Percentiles rank a stretch among this genome's conserved stretches.
phyloP scores from a whole-genome alignment of 164 flowering plant species.

The Echeveria elegans region DNA sequence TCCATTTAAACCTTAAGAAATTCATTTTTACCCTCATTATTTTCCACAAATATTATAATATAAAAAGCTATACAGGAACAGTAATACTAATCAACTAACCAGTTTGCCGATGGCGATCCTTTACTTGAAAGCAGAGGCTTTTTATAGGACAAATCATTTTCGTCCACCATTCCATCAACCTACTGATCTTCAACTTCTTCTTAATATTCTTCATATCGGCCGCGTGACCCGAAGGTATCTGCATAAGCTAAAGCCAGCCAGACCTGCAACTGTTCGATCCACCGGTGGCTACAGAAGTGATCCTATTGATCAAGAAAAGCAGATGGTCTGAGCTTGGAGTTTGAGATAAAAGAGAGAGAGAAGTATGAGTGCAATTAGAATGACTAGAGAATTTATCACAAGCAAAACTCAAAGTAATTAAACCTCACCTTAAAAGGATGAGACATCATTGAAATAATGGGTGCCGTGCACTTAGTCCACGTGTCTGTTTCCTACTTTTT shows the following conservation, averaged over 20 bases:
- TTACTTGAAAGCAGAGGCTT: constrained; percentile 29
- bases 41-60: neutral
- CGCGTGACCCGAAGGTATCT: neutral
- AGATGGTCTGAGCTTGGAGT: neutral
- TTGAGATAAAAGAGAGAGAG: neutral
- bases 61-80: too few species aligned
- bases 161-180: constrained; percentile 32
- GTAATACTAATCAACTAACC: neutral
- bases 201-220: neutral
- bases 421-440: neutral
- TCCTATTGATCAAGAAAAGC: neutral
- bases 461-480: neutral
- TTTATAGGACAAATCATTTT: constrained; percentile 21
- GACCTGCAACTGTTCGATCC: neutral
- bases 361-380: neutral
- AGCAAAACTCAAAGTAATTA: neutral
- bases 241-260: constrained; percentile 6
- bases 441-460: neutral
- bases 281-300: neutral
- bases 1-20: too few species aligned
- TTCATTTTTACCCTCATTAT: too few species aligned
- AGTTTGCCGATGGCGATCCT: constrained; percentile 35
- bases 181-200: constrained; percentile 8
- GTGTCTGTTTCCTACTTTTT: neutral
- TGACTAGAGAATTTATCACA: neutral